Evolutionary conservation across 2,329 filamentous ascomycete genomes (phyloP).

Genomic region (Cordyceps fumosorosea): DNA sequence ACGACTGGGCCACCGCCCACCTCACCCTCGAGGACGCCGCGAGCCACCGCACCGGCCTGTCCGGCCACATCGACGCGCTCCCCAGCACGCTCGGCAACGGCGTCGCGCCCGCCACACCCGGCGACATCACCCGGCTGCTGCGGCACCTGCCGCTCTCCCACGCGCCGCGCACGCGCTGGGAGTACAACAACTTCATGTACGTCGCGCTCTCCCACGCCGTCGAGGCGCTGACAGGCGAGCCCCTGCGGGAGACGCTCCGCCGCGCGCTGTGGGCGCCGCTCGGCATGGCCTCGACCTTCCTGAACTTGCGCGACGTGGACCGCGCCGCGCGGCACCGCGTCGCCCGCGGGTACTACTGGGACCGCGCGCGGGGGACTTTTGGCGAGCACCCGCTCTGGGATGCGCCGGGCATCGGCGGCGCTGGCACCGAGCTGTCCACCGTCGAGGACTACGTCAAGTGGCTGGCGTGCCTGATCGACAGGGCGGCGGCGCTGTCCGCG

Average conservation of each 20-base stretch:
- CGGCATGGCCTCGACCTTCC: conserved; percentile 38
- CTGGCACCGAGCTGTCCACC: conserved; percentile 37
- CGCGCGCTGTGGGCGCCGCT: conserved; percentile 39
- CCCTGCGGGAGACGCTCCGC: conserved; percentile 34
- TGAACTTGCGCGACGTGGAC: conserved; percentile 23
- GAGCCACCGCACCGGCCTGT: conserved; percentile 45
- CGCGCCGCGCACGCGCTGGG: conserved; percentile 38
- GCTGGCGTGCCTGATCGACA: conserved; percentile 40
- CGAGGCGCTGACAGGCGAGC: conserved; percentile 32
- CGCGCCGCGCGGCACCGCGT: conserved; percentile 21
- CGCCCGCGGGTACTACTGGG: conserved; percentile 37
- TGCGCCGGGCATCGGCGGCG: conserved; percentile 29
- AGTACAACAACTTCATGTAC: conserved; percentile 49
- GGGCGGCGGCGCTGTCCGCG: conserved; percentile 19
- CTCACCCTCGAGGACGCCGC: conserved; percentile 49
- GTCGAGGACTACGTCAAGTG: conserved; percentile 46
- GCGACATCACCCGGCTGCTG: conserved; percentile 35
- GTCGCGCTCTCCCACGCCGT: conserved; percentile 37
- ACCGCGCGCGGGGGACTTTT: conserved; percentile 21
- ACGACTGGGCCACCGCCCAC: conserved; percentile 38
- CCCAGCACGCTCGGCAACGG: conserved; percentile 24
- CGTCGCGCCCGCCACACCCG: conserved; percentile 24
- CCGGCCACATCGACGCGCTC: conserved; percentile 30
- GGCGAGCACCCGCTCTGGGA: conserved; percentile 22
- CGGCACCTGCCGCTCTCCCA: conserved; percentile 37